A percentile compares a stretch with the other conserved stretches of the same genome.
Evolutionary conservation across 78 protist species (phyloP).

Genomic region (Chrysochromulina parva): DNA sequence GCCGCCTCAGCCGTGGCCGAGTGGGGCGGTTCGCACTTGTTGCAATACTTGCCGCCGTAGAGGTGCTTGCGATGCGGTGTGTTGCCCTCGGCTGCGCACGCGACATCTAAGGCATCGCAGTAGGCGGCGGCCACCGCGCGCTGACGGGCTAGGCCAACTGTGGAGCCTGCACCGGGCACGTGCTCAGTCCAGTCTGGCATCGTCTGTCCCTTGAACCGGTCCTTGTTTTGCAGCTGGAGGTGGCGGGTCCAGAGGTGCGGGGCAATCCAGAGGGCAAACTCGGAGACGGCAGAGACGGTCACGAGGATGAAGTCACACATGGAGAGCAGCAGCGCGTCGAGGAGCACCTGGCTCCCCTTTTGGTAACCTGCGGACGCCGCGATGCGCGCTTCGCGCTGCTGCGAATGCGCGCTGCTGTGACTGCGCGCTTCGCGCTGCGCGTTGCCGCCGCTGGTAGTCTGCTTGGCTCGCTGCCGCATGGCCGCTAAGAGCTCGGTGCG

Average conservation of each 20-base stretch:
- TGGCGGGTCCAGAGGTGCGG: neutral
- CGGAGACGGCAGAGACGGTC: neutral
- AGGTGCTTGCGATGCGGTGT: no score
- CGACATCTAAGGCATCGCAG: no score
- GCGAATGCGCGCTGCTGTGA: neutral
- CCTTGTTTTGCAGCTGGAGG: neutral
- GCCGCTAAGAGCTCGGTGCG: neutral
- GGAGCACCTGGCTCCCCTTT: neutral
- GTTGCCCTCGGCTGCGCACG: no score
- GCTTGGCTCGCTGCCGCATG: neutral
- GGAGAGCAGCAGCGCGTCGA: conserved; percentile 6
- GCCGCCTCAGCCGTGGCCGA: no score
- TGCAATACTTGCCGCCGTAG: no score
- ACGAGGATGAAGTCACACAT: neutral
- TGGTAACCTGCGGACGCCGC: neutral
- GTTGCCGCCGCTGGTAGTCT: neutral
- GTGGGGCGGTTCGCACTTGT: no score
- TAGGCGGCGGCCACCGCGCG: no score
- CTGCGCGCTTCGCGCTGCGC: neutral
- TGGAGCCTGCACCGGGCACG: no score
- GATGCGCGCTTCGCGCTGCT: no score
- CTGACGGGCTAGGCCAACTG: no score
- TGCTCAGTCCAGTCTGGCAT: no score
- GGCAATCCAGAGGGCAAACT: neutral
- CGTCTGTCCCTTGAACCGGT: neutral